phyloP scores from a whole-genome alignment of 768 basidiomycete species.

The Steccherinum ochraceum region DNA sequence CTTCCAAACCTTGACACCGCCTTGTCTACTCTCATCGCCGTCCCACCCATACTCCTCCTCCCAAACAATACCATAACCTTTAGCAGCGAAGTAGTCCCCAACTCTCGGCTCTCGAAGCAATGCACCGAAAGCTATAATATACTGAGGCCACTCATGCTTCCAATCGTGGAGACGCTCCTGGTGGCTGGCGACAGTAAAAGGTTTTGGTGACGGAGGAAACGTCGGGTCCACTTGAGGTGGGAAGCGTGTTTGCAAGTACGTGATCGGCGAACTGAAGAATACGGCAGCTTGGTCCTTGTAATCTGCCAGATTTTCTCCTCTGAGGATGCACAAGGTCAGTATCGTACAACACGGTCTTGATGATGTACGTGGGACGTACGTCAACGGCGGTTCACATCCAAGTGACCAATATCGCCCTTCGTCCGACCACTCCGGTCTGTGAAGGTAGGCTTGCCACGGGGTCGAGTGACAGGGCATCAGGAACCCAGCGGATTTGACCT shows the following conservation, averaged over 20 bases:
- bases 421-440: constrained; percentile 55
- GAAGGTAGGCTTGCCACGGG: constrained; percentile 86
- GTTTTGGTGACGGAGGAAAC: constrained; percentile 60
- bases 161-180: constrained; percentile 33
- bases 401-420: constrained; percentile 68
- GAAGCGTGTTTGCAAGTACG: constrained; percentile 64
- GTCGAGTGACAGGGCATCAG: constrained; percentile 97
- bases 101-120: constrained; percentile 39
- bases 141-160: constrained; percentile 74
- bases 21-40: constrained; percentile 18
- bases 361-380: constrained; percentile 48
- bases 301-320: constrained; percentile 41
- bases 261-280: constrained; percentile 68
- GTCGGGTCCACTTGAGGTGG: constrained; percentile 51
- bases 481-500: constrained; percentile 60
- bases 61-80: constrained; percentile 19
- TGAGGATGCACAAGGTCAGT: constrained; percentile 16
- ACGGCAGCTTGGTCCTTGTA: constrained; percentile 80
- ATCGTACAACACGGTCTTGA: too few relatives aligned
- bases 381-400: constrained; percentile 88
- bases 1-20: constrained; percentile 20
- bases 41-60: constrained; percentile 18
- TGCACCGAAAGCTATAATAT: constrained; percentile 80
- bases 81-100: constrained; percentile 5
- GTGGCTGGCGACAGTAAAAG: constrained; percentile 43